phyloP scores from a whole-genome alignment of 805 yeast genomes.

The Jamesozyma hellenica region DNA sequence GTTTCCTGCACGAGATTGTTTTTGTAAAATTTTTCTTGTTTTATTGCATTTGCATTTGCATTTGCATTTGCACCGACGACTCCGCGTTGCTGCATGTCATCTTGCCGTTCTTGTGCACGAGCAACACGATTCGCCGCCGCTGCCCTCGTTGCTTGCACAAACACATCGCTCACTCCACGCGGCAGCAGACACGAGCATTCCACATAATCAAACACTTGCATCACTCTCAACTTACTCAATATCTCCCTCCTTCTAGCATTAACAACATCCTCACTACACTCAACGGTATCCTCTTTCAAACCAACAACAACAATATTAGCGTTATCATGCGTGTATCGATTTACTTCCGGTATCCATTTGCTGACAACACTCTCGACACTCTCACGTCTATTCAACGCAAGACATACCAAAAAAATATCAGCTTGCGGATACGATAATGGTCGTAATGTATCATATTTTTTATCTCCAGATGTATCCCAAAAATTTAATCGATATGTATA shows the following conservation, averaged over 20 bases:
- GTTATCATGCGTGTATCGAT: conserved; percentile 8
- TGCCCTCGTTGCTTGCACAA: conserved; percentile 67
- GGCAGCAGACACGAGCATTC: conserved; percentile 91
- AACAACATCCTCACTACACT: too few relatives aligned
- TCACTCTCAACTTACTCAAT: conserved; percentile 57
- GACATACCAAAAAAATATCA: conserved; percentile 74
- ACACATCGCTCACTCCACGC: conserved; percentile 71
- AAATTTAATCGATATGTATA: conserved; percentile 52
- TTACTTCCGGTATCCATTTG: conserved; percentile 76
- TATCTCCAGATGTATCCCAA: conserved; percentile 94
- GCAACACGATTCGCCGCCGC: too few relatives aligned
- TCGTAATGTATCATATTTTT: conserved; percentile 77
- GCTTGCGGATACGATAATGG: conserved; percentile 87
- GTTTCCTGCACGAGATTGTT: too few relatives aligned
- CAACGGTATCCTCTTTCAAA: too few relatives aligned
- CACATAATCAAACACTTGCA: conserved; percentile 60
- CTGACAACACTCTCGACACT: conserved; percentile 69
- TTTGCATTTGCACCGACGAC: too few relatives aligned
- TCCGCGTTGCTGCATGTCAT: too few relatives aligned
- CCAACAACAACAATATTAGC: conserved; percentile 59
- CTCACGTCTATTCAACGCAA: conserved; percentile 70
- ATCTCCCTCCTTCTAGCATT: conserved; percentile 36
- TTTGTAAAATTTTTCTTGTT: too few relatives aligned
- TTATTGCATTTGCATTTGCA: too few relatives aligned
- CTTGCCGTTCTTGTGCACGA: too few relatives aligned